Base-by-base conservation (phyloP, 2,329 filamentous ascomycete species). In the Aspergillus sp. region DNA sequence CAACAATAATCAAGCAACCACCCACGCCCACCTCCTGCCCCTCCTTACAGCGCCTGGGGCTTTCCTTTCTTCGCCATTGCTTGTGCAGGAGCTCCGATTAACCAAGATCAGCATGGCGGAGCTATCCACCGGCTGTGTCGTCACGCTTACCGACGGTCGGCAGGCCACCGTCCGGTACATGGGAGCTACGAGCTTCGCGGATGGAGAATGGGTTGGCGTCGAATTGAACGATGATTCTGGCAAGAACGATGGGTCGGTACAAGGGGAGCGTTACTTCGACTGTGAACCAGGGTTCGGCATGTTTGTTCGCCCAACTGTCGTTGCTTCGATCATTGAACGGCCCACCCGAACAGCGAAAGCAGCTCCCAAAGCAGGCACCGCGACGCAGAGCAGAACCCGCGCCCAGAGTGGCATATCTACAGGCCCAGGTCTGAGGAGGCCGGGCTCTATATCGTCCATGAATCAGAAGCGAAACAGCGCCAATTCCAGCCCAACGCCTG, bases 161-260 rank as follows among this genome's bases (percentile, higher is more conserved):
- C 84, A 84, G 66, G 95, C 85, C 66, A 84, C 84, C 59, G 84
- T 99, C 63, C 90, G 90, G 67, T 99, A 90, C 75, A 80, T 91
- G 60, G 95, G 95, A 68, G 79, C 83, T 55, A 91, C 93, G 39
- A 80, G 84, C 66, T 96, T 98, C 76, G 87, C 91, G 57, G 79
- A 83, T 5, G 93, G 93, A 61, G 86, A 90, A 61, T 98, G 93
- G 91, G 82, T 97, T 58, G 93, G 93, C 63, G 85, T 98, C 59
- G 93, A 96, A 79, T 84, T 98, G 56, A 86, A 91, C 52, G 89
- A 91, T 47, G 81, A 87, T 53, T 85, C 83, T 19, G 93, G 95
- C 33, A 98, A 98, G 80, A 98, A 98, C 68, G 91, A 98, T 81
- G 93, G 93, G 63, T 89, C 89, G 55, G 91, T 98, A 47, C 86